phyloP scores from a whole-genome alignment of 495 filamentous ascomycete species.

The Tuber magnatum region DNA sequence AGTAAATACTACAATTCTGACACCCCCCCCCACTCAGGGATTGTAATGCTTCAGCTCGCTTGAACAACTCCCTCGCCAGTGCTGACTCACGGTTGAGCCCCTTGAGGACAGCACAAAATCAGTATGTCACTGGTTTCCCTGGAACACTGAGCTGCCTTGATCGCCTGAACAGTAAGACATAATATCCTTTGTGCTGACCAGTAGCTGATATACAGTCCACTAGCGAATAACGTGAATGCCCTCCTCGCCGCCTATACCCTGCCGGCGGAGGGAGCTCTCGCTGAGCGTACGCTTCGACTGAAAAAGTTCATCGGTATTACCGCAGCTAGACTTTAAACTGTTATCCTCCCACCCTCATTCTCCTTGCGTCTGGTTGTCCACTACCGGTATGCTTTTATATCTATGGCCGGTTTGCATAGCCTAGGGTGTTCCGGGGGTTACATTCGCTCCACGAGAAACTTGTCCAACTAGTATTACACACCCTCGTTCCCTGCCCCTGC shows the following conservation, averaged over 20 bases:
- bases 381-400: no score
- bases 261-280: not conserved
- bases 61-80: slow-evolving; percentile 14
- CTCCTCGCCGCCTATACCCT: slow-evolving; percentile 14
- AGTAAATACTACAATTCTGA: slow-evolving; percentile 1
- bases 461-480: no score
- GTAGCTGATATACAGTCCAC: slow-evolving; percentile 11
- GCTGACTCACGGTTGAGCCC: slow-evolving; percentile 11
- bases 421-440: no score
- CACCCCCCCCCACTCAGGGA: slow-evolving; percentile 10
- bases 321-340: not conserved
- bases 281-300: not conserved
- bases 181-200: slow-evolving; percentile 5
- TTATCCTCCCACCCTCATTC: not conserved
- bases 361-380: no score
- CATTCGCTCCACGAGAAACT: no score
- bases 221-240: slow-evolving; percentile 6
- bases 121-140: slow-evolving; percentile 13
- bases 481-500: no score
- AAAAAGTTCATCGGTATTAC: slow-evolving; percentile 7
- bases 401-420: no score
- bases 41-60: slow-evolving; percentile 10
- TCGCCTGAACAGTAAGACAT: not conserved
- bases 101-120: slow-evolving; percentile 13
- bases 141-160: not conserved